Evolutionary conservation across 805 yeast genomes (phyloP).

Genomic region (Alloascoidea hylecoeti): DNA sequence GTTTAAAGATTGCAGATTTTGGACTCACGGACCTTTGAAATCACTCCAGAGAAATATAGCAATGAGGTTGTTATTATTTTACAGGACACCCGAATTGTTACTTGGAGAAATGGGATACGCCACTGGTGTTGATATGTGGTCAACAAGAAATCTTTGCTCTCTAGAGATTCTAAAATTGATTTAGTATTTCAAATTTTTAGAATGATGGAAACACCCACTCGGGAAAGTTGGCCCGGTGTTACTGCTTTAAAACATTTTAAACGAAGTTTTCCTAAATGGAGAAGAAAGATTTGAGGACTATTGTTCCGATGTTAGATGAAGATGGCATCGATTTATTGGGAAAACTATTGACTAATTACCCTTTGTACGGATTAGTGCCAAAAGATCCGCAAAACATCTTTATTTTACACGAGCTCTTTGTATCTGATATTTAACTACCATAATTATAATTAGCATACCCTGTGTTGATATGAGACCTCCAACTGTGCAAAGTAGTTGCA

Average conservation of each 20-base stretch:
- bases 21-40: slow-evolving; percentile 97
- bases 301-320: slow-evolving; percentile 67
- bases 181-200: slow-evolving; percentile 91
- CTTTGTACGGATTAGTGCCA: slow-evolving; percentile 87
- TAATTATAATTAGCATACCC: too few species aligned
- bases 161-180: slow-evolving; percentile 97
- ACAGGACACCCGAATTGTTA: slow-evolving; percentile 90
- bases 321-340: slow-evolving; percentile 78
- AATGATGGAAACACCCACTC: slow-evolving; percentile 87
- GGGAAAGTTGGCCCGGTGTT: slow-evolving; percentile 91
- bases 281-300: slow-evolving; percentile 49
- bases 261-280: slow-evolving; percentile 88
- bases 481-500: too few species aligned
- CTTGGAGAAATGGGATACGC: slow-evolving; percentile 95
- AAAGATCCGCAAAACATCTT: slow-evolving; percentile 81
- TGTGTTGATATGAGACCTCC: too few species aligned
- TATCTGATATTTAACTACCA: not conserved
- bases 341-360: slow-evolving; percentile 35
- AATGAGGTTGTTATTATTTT: slow-evolving; percentile 98
- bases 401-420: slow-evolving; percentile 33
- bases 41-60: slow-evolving; percentile 90
- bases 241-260: slow-evolving; percentile 84
- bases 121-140: slow-evolving; percentile 98
- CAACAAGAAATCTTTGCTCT: slow-evolving; percentile 86
- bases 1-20: slow-evolving; percentile 80